Base-by-base conservation (phyloP, 1,284 basidiomycete genomes). In the Malassezia globosa region DNA sequence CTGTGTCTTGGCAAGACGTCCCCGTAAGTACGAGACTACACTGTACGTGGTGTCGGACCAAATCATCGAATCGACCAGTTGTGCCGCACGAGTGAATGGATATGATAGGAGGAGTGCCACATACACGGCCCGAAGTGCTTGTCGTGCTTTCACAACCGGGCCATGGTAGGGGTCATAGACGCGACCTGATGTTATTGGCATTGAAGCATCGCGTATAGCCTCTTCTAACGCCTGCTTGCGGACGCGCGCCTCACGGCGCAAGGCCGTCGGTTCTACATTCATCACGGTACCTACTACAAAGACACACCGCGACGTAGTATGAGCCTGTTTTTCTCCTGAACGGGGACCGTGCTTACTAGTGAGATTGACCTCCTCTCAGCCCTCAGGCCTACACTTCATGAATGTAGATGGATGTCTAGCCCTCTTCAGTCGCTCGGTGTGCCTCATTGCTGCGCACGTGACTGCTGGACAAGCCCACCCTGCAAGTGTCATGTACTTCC, bases 11-110 rank as follows among this genome's bases (percentile, higher is more conserved):
- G 53, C 39, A 19, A 70, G 54, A 24, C 52, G 49, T 21, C 42
- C 46, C 14, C 66, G 61, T 38, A 64, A 62, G 23, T 58, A 37
- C 7, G 55, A 41, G 35, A 69, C 61, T 40, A 64, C 40, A 36
- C 34, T 51, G 56, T 70, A 64, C 19, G 64, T 64, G 7, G 68
- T 70, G 29, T 70, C 64, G 19, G 47, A 54, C 68, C 68, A 70
- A 5, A 69, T 44, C 42, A 53, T 37, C 18, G 42, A 45, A 18
- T 69, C 66, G 16, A 60, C 56, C 7, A 59, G 40, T 40, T 63
- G 60, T 1, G 64, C 59, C 22, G 51, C 48, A 22, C 58, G 56
- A 13, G 56, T 60, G 36, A 63, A 70, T 6, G 68, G 51, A 37
- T 56, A 62, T 31, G 58, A 50, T 40, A 70, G 61, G 41, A 70